Percentiles rank a stretch among this genome's conserved stretches.
phyloP scores from a whole-genome alignment of 768 basidiomycete species.

The Tricholoma matsutake region DNA sequence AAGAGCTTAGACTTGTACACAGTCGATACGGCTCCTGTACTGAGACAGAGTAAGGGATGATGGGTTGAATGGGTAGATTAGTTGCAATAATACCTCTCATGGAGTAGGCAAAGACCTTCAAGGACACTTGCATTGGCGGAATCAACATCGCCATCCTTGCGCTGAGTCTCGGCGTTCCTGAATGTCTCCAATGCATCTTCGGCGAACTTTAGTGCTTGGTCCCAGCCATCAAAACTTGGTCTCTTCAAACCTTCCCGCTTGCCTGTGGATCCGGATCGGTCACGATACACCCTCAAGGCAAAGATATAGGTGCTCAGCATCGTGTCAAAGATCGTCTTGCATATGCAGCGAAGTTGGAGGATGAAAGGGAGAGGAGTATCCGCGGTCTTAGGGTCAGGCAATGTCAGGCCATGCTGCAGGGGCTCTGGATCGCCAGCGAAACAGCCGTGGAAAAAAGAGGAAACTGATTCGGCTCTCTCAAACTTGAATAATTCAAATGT shows the following conservation, averaged over 20 bases:
- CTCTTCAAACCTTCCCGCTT: neutral
- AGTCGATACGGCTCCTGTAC: conserved; percentile 12
- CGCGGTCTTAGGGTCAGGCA: neutral
- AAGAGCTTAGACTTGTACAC: conserved; percentile 5
- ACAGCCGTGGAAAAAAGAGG: neutral
- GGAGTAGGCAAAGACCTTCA: conserved; percentile 10
- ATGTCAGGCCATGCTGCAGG: neutral
- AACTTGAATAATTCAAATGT: neutral
- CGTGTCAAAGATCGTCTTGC: neutral
- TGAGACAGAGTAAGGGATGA: conserved; percentile 10
- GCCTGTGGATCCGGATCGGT: neutral
- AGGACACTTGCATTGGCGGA: conserved; percentile 7
- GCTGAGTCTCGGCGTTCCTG: neutral
- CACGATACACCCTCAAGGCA: neutral
- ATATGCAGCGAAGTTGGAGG: neutral
- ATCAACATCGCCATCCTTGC: conserved; percentile 8
- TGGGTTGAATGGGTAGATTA: neutral
- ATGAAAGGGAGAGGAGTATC: neutral
- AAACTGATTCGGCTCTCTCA: neutral
- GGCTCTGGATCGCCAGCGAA: neutral
- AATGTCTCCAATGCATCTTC: neutral
- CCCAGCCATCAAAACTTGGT: neutral
- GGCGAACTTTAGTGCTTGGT: neutral
- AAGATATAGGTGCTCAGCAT: neutral
- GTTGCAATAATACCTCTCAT: conserved; percentile 8